These are phyloP conservation scores for Xylaria palmicola DNA, from an alignment of 495 filamentous ascomycete species.

Conservation along the genomic window DNA sequence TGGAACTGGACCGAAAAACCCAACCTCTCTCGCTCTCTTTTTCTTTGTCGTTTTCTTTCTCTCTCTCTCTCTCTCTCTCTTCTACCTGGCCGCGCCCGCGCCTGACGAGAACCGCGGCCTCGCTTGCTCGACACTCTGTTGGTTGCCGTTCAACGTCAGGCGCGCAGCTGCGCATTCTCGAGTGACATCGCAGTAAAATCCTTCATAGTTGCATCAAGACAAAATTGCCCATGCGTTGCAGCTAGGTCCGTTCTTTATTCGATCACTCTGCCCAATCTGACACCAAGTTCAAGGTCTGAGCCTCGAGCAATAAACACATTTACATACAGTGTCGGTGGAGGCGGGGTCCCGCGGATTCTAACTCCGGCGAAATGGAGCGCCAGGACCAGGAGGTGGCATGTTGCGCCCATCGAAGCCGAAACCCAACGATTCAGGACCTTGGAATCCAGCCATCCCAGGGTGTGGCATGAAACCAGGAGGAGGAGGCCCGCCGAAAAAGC, in stretches of 20 bases:
- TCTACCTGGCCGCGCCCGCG: neutral
- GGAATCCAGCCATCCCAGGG: slow-evolving; percentile 49
- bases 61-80: neutral
- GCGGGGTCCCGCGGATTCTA: slow-evolving; percentile 17
- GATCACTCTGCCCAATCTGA: neutral
- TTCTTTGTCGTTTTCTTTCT: neutral
- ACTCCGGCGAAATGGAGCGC: slow-evolving; percentile 33
- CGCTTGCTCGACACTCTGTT: too few relatives aligned
- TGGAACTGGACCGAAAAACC: neutral
- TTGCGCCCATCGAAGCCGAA: slow-evolving; percentile 45
- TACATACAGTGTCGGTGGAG: too few relatives aligned
- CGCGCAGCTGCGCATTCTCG: too few relatives aligned
- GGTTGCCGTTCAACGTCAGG: too few relatives aligned
- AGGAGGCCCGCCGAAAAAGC: slow-evolving; percentile 38
- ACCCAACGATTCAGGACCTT: slow-evolving; percentile 43
- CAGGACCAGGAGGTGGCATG: slow-evolving; percentile 38
- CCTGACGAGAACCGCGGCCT: too few relatives aligned
- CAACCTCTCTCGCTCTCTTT: neutral
- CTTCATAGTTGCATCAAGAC: too few relatives aligned
- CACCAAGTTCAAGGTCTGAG: neutral
- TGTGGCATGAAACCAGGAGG: slow-evolving; percentile 36
- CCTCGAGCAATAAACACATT: neutral
- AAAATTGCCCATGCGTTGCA: too few relatives aligned
- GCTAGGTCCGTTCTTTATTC: neutral
- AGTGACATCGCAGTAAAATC: too few relatives aligned